Base-by-base conservation (phyloP, 306 rosid species). In the Glycyrrhiza uralensis region DNA sequence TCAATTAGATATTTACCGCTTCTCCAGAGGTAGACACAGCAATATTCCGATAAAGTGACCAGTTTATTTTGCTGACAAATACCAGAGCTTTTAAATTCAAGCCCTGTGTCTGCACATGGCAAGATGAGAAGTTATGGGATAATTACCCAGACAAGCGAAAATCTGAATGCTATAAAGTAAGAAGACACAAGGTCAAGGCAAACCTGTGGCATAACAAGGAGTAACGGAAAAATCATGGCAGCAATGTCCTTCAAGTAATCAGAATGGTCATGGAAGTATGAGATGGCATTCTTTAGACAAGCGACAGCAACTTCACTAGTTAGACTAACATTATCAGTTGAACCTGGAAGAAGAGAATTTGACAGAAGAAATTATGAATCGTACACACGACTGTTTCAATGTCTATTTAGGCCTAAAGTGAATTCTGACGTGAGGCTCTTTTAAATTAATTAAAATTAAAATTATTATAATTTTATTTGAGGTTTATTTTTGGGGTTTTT, bases 121-220 rank as follows among this genome's bases (percentile, higher is more conserved):
- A 76, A 72, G 52, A 76, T 23, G 82, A 46, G 67, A 11, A 36
- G 35, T 46, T 38, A 49, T 41, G 52, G 7, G 29, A 38, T 32
- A 59, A 76, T 78, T 44, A 75, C 15, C 44, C 15, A 78, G 49
- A 46, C 50, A 73, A 47, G n/a, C 42, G 26, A 57, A 24, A 55
- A 71, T 60, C 17, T 4, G 55, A 66, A 75, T 10, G 35, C 57
- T 32, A 45, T 12, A 20, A 19, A 29, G 2, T 22, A 33, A 42
- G 41, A 55, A 26, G 13, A 26, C 8, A 29, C 49, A 45, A 61
- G 56, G 58, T 59, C 22, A 39, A 17, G 42, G 41, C 24, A 20
- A 62, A 93, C 98, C 98, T 93, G 90, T 45, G 90, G 97, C 50
- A 79, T 75, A 79, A 84, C 74, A 76, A 93, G 63, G 71, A 93